Evolutionary conservation across 1,139 yeast genomes (phyloP).

Genomic region (Petasospora rhodanensis): DNA sequence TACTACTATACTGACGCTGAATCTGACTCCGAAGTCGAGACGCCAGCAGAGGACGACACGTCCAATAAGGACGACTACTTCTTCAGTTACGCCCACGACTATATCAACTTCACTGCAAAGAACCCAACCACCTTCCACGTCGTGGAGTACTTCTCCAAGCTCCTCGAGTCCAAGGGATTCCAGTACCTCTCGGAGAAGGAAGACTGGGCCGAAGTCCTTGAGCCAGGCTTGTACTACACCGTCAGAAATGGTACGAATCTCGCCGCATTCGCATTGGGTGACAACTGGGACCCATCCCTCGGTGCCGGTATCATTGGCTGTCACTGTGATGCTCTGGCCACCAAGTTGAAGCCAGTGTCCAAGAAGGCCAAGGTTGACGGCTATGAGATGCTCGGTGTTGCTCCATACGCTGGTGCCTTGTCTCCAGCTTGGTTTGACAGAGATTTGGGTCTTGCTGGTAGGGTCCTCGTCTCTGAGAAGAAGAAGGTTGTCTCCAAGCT

Average conservation of each 20-base stretch:
- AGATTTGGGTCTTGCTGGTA: conserved; percentile 65
- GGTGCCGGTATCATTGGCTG: conserved; percentile 60
- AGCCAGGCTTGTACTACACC: conserved; percentile 50
- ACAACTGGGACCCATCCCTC: conserved; percentile 47
- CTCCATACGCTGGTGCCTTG: conserved; percentile 61
- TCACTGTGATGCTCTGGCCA: conserved; percentile 58
- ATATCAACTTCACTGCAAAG: conserved; percentile 52
- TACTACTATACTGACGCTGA: too few relatives aligned
- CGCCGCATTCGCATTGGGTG: conserved; percentile 55
- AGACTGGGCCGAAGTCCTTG: conserved; percentile 38
- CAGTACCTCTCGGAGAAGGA: conserved; percentile 47
- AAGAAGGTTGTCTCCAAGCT: conserved; percentile 36
- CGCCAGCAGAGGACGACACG: conserved; percentile 12
- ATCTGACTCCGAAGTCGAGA: conserved; percentile 14
- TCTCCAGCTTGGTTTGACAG: conserved; percentile 58
- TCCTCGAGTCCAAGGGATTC: conserved; percentile 48
- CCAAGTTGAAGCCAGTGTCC: conserved; percentile 55
- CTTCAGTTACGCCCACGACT: conserved; percentile 41
- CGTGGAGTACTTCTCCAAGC: conserved; percentile 38
- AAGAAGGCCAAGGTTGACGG: conserved; percentile 47
- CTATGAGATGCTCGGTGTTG: conserved; percentile 59
- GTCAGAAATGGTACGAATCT: conserved; percentile 51
- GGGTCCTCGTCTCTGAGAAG: conserved; percentile 41
- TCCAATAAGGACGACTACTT: conserved; percentile 25
- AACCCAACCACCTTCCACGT: conserved; percentile 65